Evolutionary conservation across 306 rosid species (phyloP), one percentile per base, ranked within the genome.

Genomic region (Oemleria cerasiformis): DNA sequence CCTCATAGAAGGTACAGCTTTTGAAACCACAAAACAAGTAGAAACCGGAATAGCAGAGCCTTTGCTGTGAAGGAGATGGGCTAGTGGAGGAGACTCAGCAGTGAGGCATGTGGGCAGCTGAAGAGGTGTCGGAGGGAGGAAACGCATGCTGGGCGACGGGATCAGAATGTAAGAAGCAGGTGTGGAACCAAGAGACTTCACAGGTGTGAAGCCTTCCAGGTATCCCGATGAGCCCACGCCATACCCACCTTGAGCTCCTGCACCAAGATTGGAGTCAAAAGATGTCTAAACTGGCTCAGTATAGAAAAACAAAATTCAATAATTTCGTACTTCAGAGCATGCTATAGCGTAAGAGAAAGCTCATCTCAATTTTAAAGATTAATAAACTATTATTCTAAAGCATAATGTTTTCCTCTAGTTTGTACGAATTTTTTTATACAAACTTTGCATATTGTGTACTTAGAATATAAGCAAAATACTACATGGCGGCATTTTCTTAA

Each of bases 61-160:
- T 80, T 94, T 94, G 78, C 99, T 94, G 82, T 91, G 99, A 69
- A 94, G 99, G 76, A 94, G 88, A 83, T 94, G 99, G 66, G 99
- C 99, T 39, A 94, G 82, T 15, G 99, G 99, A 12, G 99, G 99
- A 58, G 99, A 94, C 79, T 91, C 99, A 5, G 99, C 95, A 0
- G 99, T 94, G 73, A 94, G 97, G 88, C 99, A 94, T 15, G 95
- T 94, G 12, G 99, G 97, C 48, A 94, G 95, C 79, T 94, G 97
- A 75, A 94, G 91, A 62, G 92, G 83, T 38, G 92, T 82, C 20
- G 99, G 88, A 66, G 97, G 96, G 67, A 94, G 97, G 87, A 89
- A 94, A 70, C 86, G 94, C 92, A 94, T 88, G 73, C 99, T 91
- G 40, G 99, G 97, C 71, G 97, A 94, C 41, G 99, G 99, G 84